Percentiles rank a stretch among this genome's conserved stretches.
Conservation (phyloP, 2,329 filamentous ascomycete genomes). For the Ophiocordyceps camponoti-leonardi region DNA sequence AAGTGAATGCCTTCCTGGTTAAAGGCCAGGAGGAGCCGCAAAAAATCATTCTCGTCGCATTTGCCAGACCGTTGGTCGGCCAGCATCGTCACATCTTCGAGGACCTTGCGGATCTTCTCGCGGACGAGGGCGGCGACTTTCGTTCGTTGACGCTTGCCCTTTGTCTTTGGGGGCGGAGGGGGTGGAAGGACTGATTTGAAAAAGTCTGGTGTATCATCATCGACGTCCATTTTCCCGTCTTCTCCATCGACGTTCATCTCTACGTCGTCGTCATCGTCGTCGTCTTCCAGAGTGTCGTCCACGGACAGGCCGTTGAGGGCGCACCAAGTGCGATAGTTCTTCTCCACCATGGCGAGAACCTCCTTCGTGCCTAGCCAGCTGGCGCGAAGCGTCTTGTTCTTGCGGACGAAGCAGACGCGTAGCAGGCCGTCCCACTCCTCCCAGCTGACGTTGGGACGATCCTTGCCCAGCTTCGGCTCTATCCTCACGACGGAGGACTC, state of each 20-base stretch:
- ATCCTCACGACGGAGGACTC: conserved; percentile 83
- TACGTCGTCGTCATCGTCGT: conserved; percentile 20
- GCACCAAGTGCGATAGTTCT: conserved; percentile 82
- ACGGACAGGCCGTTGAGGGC: conserved; percentile 67
- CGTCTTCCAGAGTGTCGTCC: conserved; percentile 45
- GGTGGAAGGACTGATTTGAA: conserved; percentile 48
- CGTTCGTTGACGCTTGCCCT: conserved; percentile 58
- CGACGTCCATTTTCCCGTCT: conserved; percentile 31
- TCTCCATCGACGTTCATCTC: conserved; percentile 14
- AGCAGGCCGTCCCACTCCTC: conserved; percentile 91
- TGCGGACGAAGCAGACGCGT: conserved; percentile 52
- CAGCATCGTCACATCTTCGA: conserved; percentile 65
- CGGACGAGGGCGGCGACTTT: conserved; percentile 69
- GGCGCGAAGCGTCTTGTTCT: conserved; percentile 78
- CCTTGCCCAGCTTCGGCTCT: conserved; percentile 63
- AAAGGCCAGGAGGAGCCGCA: conserved; percentile 65
- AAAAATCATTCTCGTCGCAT: conserved; percentile 85
- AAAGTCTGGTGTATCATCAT: conserved; percentile 66
- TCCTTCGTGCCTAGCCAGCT: conserved; percentile 67
- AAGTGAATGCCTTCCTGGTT: conserved; percentile 93
- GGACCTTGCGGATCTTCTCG: conserved; percentile 70
- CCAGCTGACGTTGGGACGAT: conserved; percentile 73
- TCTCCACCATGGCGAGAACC: conserved; percentile 65
- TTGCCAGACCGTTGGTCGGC: conserved; percentile 68
- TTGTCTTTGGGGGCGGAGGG: conserved; percentile 34